Conservation (phyloP, 345 rosid species). For the Orychophragmus violaceus region DNA sequence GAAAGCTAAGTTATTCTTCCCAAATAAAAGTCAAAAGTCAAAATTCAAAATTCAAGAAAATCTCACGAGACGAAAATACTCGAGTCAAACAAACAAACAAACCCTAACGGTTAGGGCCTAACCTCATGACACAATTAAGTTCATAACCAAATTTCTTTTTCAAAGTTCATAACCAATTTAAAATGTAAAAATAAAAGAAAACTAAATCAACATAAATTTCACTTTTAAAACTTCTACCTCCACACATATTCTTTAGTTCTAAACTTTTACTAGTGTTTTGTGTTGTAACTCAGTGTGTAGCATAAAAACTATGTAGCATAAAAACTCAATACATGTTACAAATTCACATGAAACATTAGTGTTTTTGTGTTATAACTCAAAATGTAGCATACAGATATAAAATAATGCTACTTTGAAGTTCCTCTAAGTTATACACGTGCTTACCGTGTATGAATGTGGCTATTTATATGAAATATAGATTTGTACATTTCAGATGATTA, state of each 20-base stretch:
- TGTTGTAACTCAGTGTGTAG: neutral
- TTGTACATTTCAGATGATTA: neutral
- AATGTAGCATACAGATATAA: neutral
- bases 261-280: neutral
- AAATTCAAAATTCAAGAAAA: slow-evolving; percentile 10
- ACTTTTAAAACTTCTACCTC: neutral
- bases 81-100: slow-evolving; percentile 2
- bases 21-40: slow-evolving; percentile 19
- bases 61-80: neutral
- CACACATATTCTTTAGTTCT: neutral
- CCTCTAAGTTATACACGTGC: neutral
- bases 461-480: neutral
- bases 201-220: neutral
- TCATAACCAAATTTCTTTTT: neutral
- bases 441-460: neutral
- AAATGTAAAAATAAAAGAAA: neutral
- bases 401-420: neutral
- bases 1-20: neutral
- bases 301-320: no score
- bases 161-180: neutral
- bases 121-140: neutral
- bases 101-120: no score
- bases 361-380: neutral
- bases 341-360: no score
- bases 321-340: no score